Evolutionary conservation across 176 grass and related monocot species (phyloP).

Genomic region (Phragmites australis): DNA sequence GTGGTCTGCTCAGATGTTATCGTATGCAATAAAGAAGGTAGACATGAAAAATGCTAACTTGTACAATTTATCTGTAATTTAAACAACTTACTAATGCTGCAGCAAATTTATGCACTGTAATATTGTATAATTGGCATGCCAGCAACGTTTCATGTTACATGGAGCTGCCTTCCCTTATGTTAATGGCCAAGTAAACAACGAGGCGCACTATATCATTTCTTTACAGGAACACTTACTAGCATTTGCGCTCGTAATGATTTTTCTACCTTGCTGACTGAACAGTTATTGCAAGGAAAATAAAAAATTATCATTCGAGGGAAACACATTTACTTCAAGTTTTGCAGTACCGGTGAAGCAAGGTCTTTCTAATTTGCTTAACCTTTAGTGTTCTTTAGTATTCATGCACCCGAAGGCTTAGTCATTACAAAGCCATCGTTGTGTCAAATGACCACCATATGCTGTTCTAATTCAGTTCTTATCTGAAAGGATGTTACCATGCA

Average conservation of each 20-base stretch:
- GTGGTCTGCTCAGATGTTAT: conserved; percentile 97
- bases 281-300: background rate
- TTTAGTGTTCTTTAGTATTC: background rate
- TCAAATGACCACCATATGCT: background rate
- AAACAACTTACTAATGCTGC: conserved; percentile 6
- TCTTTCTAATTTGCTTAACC: background rate
- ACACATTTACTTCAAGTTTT: conserved; percentile 10
- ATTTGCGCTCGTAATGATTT: background rate
- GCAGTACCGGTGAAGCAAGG: background rate
- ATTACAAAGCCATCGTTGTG: background rate
- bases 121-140: background rate
- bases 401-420: background rate
- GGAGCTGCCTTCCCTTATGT: background rate
- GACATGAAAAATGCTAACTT: conserved; percentile 24
- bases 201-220: background rate
- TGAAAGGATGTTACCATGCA: background rate
- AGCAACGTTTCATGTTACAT: conserved; percentile 3
- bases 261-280: conserved; percentile 3
- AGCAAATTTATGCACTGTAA: conserved; percentile 12
- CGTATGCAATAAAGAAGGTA: conserved; percentile 91
- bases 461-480: conserved; percentile 12
- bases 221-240: background rate
- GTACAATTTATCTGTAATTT: background rate
- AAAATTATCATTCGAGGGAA: background rate
- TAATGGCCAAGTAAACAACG: conserved; percentile 7